These are phyloP conservation scores for Macrophomina tecta DNA, from an alignment of 2,329 filamentous ascomycete species.

Conservation along the genomic window DNA sequence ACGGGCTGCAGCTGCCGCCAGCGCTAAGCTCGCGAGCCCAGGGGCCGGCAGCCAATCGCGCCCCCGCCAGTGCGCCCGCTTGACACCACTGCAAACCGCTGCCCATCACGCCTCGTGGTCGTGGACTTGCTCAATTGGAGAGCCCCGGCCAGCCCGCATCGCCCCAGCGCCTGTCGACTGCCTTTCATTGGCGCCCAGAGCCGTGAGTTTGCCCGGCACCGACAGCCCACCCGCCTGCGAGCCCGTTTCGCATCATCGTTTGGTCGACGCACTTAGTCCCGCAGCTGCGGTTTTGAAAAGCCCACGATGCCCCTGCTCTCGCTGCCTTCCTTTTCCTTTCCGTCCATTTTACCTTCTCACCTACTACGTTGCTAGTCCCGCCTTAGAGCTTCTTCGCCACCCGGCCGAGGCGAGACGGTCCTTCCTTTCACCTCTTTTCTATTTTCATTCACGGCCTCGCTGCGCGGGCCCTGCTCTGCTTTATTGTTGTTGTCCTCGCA, in stretches of 20 bases:
- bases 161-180: conserved; percentile 1
- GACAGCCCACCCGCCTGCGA: neutral
- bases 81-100: conserved; percentile 11
- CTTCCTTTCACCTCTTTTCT: conserved; percentile 29
- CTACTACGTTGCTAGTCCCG: conserved; percentile 12
- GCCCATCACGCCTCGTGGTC: conserved; percentile 15
- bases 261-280: conserved; percentile 23
- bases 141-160: neutral
- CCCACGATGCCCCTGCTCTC: conserved; percentile 25
- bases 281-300: conserved; percentile 27
- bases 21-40: conserved; percentile 10
- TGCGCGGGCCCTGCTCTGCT: conserved; percentile 7
- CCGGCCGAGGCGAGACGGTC: conserved; percentile 17
- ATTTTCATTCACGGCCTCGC: conserved; percentile 19
- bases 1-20: conserved; percentile 14
- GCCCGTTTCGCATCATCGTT: conserved; percentile 22
- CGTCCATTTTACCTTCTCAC: conserved; percentile 18
- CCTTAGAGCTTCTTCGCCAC: conserved; percentile 14
- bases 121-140: too few relatives aligned
- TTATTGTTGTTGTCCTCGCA: neutral
- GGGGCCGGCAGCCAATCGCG: conserved; percentile 4
- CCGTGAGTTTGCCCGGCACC: conserved; percentile 1
- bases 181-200: neutral
- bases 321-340: conserved; percentile 15
- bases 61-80: neutral